Evolutionary conservation across 179 eudicot species (phyloP), one percentile per base, ranked within the genome.

Genomic region (Nepenthes alata): DNA sequence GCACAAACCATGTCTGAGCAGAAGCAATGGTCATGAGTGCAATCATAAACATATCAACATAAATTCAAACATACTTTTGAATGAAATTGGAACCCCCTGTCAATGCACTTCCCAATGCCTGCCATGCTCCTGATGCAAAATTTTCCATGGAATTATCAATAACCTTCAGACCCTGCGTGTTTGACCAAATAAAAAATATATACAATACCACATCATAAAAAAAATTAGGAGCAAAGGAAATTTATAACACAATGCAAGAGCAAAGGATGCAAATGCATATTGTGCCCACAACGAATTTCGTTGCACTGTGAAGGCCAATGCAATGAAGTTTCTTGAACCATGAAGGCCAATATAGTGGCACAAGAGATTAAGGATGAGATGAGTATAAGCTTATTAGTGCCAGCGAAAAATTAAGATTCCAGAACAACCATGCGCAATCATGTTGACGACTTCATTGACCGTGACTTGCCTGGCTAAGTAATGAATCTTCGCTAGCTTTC

Each of bases 111-210:
- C 96, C 96, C 36, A 89, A 65, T 62, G 91, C 96, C 66, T 89
- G 81, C 96, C 96, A 89, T 55, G 96, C 95, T 74, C 96, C 96
- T 57, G 91, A 80, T 47, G 96, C 89, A 64, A 89, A 71, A 61
- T 74, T 87, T 74, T 87, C 96, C 58, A 89, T 87, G 5, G 88
- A 84, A 65, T 57, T 71, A 70, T 89, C 95, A 55, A 89, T 45
- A 60, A 70, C 89, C 70, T 87, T 89, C 74, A 89, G 63, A 62
- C 96, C 91, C 96, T 89, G 85, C 60, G 71, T 61, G 58, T 48
- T 37, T 51, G 51, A 52, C 38, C 56, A 16, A 35, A 59, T 35
- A 4, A 35, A 10, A 15, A 53, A 62, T 48, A 59, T 14, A 45
- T 47, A 37, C 2, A 39, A 34, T 37, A 37, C 37, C 51, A 63